Evolutionary conservation across 139 green algal species (phyloP).

Genomic region (Micractinium sp.): DNA sequence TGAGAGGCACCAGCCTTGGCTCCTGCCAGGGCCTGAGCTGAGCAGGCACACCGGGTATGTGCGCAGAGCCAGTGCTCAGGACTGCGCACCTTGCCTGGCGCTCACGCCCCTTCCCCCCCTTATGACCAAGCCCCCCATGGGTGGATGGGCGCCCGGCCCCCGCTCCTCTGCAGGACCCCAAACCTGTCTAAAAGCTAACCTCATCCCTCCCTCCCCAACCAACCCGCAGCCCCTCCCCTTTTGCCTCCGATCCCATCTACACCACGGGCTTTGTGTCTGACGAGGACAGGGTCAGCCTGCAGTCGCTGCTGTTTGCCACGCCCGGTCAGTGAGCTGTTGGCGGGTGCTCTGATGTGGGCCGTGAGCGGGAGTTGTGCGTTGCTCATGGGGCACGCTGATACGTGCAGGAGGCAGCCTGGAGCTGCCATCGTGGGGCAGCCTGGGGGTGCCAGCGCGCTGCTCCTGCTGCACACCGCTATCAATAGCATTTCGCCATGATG

Average conservation of each 20-base stretch:
- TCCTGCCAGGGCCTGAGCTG: conserved; percentile 37
- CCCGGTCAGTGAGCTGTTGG: neutral
- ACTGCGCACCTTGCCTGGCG: too few species aligned
- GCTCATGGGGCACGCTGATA: too few species aligned
- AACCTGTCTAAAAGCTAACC: too few species aligned
- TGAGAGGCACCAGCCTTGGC: neutral
- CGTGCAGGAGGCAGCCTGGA: too few species aligned
- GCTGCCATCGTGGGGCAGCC: too few species aligned
- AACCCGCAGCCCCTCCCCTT: neutral
- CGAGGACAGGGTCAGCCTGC: conserved; percentile 40
- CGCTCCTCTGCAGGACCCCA: too few species aligned
- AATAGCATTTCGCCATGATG: too few species aligned
- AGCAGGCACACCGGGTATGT: neutral
- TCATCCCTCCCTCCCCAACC: neutral
- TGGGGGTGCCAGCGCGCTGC: too few species aligned
- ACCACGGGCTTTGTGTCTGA: conserved; percentile 36
- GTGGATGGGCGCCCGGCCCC: too few species aligned
- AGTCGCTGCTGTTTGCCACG: conserved; percentile 39
- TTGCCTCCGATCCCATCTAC: neutral
- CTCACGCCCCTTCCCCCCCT: too few species aligned
- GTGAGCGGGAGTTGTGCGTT: neutral
- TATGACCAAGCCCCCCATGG: too few species aligned
- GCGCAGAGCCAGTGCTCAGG: neutral
- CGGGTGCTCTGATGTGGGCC: neutral
- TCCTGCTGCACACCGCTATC: too few species aligned